These are phyloP conservation scores for Otatea glauca DNA, from an alignment of 176 grass and related monocot genomes.

Conservation along the genomic window DNA sequence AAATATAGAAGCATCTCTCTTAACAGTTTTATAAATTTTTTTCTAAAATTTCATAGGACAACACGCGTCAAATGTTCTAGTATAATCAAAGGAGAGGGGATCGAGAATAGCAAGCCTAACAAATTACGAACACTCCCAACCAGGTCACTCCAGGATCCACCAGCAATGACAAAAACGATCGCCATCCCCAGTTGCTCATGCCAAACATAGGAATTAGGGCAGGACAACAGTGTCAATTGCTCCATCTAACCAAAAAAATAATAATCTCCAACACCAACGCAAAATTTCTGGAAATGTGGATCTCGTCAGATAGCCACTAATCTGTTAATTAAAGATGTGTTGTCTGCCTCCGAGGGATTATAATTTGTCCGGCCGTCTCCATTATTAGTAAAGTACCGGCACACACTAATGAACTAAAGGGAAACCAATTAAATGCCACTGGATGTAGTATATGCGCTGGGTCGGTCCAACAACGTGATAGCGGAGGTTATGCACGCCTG, in stretches of 20 bases:
- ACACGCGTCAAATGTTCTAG: no score
- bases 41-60: no score
- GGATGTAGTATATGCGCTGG: neutral
- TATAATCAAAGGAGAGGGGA: neutral
- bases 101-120: neutral
- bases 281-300: neutral
- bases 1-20: no score
- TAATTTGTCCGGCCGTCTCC: slow-evolving; percentile 14
- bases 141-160: neutral
- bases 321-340: no score
- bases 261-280: neutral
- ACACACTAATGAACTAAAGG: neutral
- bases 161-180: neutral
- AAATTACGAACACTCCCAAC: neutral
- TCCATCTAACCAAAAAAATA: neutral
- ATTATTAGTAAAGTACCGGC: neutral
- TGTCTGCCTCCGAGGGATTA: neutral
- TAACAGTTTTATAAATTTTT: no score
- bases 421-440: slow-evolving; percentile 13
- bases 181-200: neutral
- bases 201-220: neutral
- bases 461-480: slow-evolving; percentile 4
- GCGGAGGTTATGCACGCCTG: neutral
- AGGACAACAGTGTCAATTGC: neutral
- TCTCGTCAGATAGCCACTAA: neutral